phyloP scores from a whole-genome alignment of 177 flowering plant species.

The Vitis hybrid region DNA sequence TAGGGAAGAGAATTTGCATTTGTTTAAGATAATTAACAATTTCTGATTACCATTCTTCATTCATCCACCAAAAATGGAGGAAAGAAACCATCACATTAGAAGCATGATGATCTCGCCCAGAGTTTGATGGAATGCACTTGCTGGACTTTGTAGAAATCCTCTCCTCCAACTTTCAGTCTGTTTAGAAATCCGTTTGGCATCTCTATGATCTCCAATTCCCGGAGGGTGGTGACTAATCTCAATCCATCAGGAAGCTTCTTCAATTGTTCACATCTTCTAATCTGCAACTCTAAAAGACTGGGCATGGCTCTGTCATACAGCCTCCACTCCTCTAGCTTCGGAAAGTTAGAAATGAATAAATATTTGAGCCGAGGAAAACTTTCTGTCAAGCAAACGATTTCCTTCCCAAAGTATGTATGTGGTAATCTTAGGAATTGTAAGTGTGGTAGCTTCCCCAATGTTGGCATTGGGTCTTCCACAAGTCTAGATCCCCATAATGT shows the following conservation, averaged over 20 bases:
- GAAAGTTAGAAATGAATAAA: not conserved
- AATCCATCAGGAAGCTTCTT: conserved; percentile 16
- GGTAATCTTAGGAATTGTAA: not conserved
- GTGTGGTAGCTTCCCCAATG: conserved; percentile 18
- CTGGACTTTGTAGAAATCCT: conserved; percentile 14
- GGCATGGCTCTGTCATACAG: conserved; percentile 20
- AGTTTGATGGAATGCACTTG: conserved; percentile 10
- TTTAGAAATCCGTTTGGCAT: conserved; percentile 14
- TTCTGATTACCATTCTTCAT: too few species aligned
- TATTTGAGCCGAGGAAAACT: conserved; percentile 13
- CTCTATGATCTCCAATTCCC: not conserved
- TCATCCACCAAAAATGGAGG: too few species aligned
- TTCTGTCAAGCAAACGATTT: conserved; percentile 7
- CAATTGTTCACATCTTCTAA: not conserved
- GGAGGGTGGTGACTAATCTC: conserved; percentile 1
- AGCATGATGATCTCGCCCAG: too few species aligned
- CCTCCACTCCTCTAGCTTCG: conserved; percentile 5
- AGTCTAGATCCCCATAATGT: not conserved
- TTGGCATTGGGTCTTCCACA: conserved; percentile 25
- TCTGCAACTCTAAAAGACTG: not conserved
- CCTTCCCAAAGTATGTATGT: conserved; percentile 3
- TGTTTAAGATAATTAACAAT: too few species aligned
- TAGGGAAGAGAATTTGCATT: too few species aligned
- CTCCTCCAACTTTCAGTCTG: conserved; percentile 11
- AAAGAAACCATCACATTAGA: too few species aligned